Evolutionary conservation across 352 stramenopile genomes (phyloP), one percentile per base, ranked within the genome.

Genomic region (Phytophthora capsici): DNA sequence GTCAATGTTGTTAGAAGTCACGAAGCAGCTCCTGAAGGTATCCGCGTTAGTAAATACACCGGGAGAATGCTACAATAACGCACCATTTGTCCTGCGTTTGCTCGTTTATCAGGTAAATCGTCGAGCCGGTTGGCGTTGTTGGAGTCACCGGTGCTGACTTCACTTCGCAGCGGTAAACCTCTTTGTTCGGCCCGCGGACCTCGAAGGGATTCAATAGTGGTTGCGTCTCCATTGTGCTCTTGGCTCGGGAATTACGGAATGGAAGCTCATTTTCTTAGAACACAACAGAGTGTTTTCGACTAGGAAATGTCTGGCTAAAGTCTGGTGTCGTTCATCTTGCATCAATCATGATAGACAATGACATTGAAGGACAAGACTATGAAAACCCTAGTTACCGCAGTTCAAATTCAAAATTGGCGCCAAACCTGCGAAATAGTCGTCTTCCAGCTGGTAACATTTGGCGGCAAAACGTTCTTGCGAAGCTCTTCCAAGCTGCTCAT

Each of bases 71-170:
- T n/a, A n/a, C 10, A 41, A 47, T 7, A n/a, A 28, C n/a, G 17
- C 3, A 47, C 54, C 62, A 66, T 28, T 58, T 60, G 45, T 69
- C 62, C 10, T 26, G 13, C n/a, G 54, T 70, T 7, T 4, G 37
- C 38, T 26, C 17, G 46, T 64, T 69, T 16, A 34, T 22, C 28
- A 69, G 22, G 1, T n/a, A 36, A 49, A 69, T 69, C 4, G 38
- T 28, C 0, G 53, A 58, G 1, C 40, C 40, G 12, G n/a, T 2
- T 22, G 5, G 9, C 1, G 38, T 59, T 36, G 53, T 12, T 34
- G 28, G 8, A 13, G 28, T 34, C 9, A 9, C 9, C 14, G 5
- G 9, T 1, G 46, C 56, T 36, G 53, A 36, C 3, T 65, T 43
- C 9, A 69, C 53, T 7, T 56, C 25, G 12, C 45, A 69, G 17